Evolutionary conservation across 73 alveolate species (phyloP).

Genomic region (Paraurostyla sp.): DNA sequence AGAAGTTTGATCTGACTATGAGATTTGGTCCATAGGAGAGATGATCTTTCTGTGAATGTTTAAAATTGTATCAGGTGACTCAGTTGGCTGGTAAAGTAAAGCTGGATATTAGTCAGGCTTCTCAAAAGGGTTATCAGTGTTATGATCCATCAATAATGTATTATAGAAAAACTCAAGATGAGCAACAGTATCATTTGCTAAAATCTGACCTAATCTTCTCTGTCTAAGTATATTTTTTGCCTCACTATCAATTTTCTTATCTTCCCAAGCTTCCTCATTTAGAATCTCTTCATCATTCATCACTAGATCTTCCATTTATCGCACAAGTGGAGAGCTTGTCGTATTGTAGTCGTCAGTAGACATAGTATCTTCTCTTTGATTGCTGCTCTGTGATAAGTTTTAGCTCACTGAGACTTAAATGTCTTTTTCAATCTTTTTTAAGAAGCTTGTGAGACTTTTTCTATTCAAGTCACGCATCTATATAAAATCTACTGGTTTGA

Average conservation of each 20-base stretch:
- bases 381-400: neutral
- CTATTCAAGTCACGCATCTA: conserved; percentile 9
- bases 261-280: conserved; percentile 26
- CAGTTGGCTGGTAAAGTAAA: neutral
- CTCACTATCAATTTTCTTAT: neutral
- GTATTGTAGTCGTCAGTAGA: conserved; percentile 18
- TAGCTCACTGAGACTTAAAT: neutral
- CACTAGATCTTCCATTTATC: neutral
- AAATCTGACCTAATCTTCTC: neutral
- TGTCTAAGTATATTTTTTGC: neutral
- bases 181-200: conserved; percentile 17
- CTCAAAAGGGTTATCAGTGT: conserved; percentile 10
- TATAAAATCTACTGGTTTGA: conserved; percentile 22
- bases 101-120: conserved; percentile 26
- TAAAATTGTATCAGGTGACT: neutral
- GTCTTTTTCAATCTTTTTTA: neutral
- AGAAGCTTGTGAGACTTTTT: neutral
- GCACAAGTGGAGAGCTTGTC: neutral
- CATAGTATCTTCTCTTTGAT: neutral
- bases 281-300: neutral
- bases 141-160: neutral
- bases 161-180: conserved; percentile 46
- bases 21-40: conserved; percentile 13
- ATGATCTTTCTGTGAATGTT: conserved; percentile 29
- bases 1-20: neutral